Evolutionary conservation across 441 rosid genomes (phyloP), one percentile per base, ranked within the genome.

Genomic region (Corymbia calophylla): DNA sequence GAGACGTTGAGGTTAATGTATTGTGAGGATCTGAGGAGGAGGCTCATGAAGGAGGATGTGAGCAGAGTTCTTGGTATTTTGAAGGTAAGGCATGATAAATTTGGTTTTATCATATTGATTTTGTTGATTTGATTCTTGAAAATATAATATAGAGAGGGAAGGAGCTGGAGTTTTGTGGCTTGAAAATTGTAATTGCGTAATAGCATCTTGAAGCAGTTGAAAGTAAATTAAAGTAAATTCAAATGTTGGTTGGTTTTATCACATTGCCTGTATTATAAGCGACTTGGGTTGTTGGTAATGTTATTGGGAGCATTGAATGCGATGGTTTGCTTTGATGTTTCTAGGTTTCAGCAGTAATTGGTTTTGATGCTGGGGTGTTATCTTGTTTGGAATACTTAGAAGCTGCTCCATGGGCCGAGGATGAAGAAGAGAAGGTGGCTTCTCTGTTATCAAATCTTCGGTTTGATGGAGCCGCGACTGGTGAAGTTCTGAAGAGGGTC

Each of bases 351-450:
- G 97, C 99, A 1, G 98, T 98, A 21, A 96, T 97, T 90, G 98
- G 97, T 27, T 97, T 97, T 92, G 99, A 97, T 90, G 98, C 98
- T 29, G 99, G 99, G 88, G 97, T 98, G 55, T 88, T 97, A 62
- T 97, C 99, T 89, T 98, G 99, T 93, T 91, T 98, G 92, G 98
- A 98, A 95, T 96, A 95, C 89, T 93, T 98, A 84, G 99, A 98
- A 93, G 99, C 99, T 53, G 99, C 99, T 58, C 99, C 99, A 39
- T 98, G 99, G 99, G 96, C 97, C 15, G 99, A 97, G 94, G 99
- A 97, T 88, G 99, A 98, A 94, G 99, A 98, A 88, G 96, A 95
- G 92, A 96, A 94, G 91, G 97, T 98, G 88, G 98, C 99, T 55
- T 93, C 98, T 2, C 87, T 97, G 90, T 91, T 98, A 82, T 95